These are phyloP conservation scores for Sungouiozyma ichnusensis DNA, from an alignment of 805 yeast species.

Conservation along the genomic window DNA sequence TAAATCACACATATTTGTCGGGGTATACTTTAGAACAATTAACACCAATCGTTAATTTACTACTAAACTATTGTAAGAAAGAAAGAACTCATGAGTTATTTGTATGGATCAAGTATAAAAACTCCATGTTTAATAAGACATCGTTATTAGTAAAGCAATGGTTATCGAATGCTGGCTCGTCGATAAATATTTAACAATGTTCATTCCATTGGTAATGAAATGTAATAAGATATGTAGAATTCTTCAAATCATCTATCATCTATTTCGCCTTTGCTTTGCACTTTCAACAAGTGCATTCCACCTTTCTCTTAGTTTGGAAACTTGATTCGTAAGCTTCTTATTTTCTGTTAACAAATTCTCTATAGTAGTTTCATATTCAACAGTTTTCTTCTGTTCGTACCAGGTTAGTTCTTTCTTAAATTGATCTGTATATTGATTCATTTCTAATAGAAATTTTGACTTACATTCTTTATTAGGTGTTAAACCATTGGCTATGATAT, in stretches of 20 bases:
- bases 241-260: conserved; percentile 4
- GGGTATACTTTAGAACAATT: conserved; percentile 80
- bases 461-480: not conserved
- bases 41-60: conserved; percentile 56
- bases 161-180: not conserved
- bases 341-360: conserved; percentile 32
- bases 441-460: not conserved
- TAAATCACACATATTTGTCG: conserved; percentile 71
- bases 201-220: too few relatives aligned
- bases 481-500: conserved; percentile 1
- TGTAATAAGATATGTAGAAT: not conserved
- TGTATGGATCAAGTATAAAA: conserved; percentile 76
- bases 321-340: conserved; percentile 40
- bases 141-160: conserved; percentile 26
- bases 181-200: not conserved
- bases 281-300: conserved; percentile 61
- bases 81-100: conserved; percentile 56
- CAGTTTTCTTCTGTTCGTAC: conserved; percentile 28
- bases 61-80: conserved; percentile 51
- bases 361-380: conserved; percentile 30
- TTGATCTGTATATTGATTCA: conserved; percentile 12
- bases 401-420: conserved; percentile 30
- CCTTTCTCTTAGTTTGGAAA: conserved; percentile 41
- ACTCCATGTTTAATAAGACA: conserved; percentile 65
- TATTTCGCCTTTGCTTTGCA: conserved; percentile 42